These are phyloP conservation scores for Fusarium sp. DNA, from an alignment of 2,329 filamentous ascomycete genomes.

Conservation along the genomic window DNA sequence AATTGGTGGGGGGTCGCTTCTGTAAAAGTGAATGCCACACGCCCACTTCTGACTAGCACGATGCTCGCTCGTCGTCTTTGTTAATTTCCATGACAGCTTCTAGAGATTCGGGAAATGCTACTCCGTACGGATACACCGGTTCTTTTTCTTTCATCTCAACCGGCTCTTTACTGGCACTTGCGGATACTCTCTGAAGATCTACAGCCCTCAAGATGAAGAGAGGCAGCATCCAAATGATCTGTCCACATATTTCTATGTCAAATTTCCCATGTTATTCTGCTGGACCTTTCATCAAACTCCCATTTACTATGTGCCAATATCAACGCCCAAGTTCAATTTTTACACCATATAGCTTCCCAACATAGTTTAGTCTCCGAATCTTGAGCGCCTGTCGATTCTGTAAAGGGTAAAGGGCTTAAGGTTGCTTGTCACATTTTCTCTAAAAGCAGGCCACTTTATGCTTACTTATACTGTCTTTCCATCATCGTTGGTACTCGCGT, in stretches of 20 bases:
- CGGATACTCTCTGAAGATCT: constrained; percentile 20
- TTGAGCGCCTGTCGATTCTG: constrained; percentile 14
- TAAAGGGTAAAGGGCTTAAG: constrained; percentile 22
- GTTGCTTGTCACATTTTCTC: constrained; percentile 25
- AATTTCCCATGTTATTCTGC: constrained; percentile 23
- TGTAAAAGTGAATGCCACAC: constrained; percentile 1
- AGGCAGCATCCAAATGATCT: constrained; percentile 16
- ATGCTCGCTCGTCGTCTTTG: background rate
- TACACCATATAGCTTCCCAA: constrained; percentile 2
- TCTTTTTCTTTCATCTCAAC: background rate
- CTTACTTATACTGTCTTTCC: background rate
- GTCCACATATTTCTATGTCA: constrained; percentile 18
- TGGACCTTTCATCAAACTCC: constrained; percentile 27
- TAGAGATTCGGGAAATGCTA: no score
- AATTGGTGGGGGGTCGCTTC: constrained; percentile 24
- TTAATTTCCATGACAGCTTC: background rate
- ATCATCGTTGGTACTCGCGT: background rate
- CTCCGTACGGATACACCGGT: no score
- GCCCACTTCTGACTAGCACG: constrained; percentile 13
- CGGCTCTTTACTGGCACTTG: background rate
- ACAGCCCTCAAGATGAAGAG: constrained; percentile 28
- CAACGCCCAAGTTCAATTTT: background rate
- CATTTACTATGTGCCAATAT: constrained; percentile 19
- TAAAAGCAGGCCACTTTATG: constrained; percentile 39
- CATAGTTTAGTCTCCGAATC: constrained; percentile 35